Percentiles rank a stretch among this genome's conserved stretches.
Evolutionary conservation across 345 rosid genomes (phyloP).

Genomic region (Brassica carinata): DNA sequence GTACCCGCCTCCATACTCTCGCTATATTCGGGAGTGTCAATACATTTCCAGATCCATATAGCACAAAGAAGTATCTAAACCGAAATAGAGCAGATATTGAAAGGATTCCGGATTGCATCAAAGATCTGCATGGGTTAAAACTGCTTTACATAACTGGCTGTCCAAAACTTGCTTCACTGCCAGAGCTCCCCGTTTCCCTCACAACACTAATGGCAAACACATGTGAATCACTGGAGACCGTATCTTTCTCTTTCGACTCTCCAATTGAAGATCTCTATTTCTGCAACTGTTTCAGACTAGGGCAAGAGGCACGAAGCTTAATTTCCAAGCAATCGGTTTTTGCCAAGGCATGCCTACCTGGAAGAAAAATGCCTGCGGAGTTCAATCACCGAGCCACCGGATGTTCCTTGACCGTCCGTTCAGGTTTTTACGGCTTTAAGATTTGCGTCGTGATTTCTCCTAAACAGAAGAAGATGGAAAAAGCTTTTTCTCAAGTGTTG

Average conservation of each 20-base stretch:
- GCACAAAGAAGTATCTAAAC: neutral
- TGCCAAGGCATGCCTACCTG: neutral
- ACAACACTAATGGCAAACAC: neutral
- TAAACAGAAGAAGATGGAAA: neutral
- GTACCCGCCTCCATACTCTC: no score
- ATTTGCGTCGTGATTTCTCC: neutral
- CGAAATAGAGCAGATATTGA: neutral
- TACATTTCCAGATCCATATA: neutral
- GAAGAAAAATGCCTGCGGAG: neutral
- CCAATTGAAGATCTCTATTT: neutral
- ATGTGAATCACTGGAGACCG: neutral
- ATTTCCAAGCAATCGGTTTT: neutral
- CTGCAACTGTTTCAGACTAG: neutral
- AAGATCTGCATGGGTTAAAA: no score
- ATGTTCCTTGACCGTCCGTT: neutral
- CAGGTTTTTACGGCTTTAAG: neutral
- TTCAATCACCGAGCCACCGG: neutral
- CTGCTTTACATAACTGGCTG: no score
- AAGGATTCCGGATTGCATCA: neutral
- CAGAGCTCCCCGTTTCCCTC: neutral
- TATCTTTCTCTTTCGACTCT: neutral
- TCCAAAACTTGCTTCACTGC: no score
- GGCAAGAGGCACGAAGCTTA: neutral
- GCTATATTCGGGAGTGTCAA: neutral
- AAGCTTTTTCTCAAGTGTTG: neutral